Conservation (phyloP, 345 rosid genomes). For the Kandelia obovata region DNA sequence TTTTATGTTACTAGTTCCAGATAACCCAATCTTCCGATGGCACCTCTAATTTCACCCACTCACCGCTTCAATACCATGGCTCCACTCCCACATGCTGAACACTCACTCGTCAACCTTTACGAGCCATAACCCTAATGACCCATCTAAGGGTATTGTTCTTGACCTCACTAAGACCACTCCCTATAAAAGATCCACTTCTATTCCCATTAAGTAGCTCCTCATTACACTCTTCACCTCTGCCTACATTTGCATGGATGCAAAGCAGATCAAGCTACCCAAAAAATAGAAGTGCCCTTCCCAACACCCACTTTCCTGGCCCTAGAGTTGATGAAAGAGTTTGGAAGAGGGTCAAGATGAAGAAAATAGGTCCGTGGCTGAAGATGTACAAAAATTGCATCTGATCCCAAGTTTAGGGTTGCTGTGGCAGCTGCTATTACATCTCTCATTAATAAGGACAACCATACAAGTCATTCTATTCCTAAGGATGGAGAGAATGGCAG, state of each 20-base stretch:
- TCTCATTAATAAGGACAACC: conserved; percentile 37
- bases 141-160: conserved; percentile 42
- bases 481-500: conserved; percentile 23
- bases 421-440: conserved; percentile 53
- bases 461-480: neutral
- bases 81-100: conserved; percentile 14
- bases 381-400: conserved; percentile 41
- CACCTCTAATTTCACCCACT: conserved; percentile 7
- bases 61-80: conserved; percentile 15
- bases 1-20: conserved; percentile 41
- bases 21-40: conserved; percentile 22
- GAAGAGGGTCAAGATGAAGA: conserved; percentile 1
- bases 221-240: conserved; percentile 9
- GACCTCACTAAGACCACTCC: conserved; percentile 26
- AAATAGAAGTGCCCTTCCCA: neutral
- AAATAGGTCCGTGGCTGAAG: conserved; percentile 17
- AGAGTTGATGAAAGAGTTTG: conserved; percentile 9
- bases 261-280: conserved; percentile 9
- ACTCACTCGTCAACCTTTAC: conserved; percentile 17
- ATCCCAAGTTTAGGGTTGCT: conserved; percentile 57
- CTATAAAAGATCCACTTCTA: neutral
- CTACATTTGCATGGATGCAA: conserved; percentile 26
- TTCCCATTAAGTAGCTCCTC: conserved; percentile 18
- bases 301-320: neutral
- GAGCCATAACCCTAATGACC: conserved; percentile 30